Percentiles rank a stretch among this genome's conserved stretches.
Evolutionary conservation across 1,284 basidiomycete species (phyloP).

Genomic region (Trichosporon ovoides): DNA sequence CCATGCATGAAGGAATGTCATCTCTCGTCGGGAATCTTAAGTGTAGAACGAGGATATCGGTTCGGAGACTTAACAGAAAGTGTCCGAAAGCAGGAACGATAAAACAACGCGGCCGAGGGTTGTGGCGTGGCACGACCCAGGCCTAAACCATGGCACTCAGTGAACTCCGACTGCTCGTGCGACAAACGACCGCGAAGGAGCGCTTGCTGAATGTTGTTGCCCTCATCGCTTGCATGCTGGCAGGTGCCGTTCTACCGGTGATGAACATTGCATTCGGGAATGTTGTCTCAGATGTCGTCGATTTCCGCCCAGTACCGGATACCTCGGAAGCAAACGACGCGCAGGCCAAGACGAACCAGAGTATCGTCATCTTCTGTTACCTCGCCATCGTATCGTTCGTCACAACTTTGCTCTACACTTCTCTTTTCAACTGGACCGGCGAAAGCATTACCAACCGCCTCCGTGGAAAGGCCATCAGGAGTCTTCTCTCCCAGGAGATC

Average conservation of each 20-base stretch:
- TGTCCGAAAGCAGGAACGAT: not conserved
- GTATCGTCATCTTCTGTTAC: not conserved
- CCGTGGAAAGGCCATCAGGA: not conserved
- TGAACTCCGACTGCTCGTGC: not conserved
- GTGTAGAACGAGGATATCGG: not conserved
- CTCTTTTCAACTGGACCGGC: not conserved
- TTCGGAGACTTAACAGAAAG: not conserved
- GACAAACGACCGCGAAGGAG: not conserved
- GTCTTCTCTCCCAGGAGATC: not conserved
- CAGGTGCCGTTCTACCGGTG: not conserved
- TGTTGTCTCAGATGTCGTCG: not conserved
- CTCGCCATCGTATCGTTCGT: not conserved
- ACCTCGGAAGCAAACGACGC: not conserved
- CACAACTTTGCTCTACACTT: not conserved
- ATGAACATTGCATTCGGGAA: not conserved
- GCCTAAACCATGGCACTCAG: not conserved
- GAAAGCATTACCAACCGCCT: not conserved
- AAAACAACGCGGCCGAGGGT: not conserved
- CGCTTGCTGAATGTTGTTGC: not conserved
- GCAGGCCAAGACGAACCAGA: not conserved
- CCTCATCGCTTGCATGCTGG: not conserved
- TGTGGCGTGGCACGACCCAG: not conserved
- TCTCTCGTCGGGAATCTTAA: not conserved
- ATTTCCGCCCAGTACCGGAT: not conserved
- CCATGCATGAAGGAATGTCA: not conserved